phyloP scores from a whole-genome alignment of 225 moss, liverwort and hornwort species.

The Takakia lepidozioides region DNA sequence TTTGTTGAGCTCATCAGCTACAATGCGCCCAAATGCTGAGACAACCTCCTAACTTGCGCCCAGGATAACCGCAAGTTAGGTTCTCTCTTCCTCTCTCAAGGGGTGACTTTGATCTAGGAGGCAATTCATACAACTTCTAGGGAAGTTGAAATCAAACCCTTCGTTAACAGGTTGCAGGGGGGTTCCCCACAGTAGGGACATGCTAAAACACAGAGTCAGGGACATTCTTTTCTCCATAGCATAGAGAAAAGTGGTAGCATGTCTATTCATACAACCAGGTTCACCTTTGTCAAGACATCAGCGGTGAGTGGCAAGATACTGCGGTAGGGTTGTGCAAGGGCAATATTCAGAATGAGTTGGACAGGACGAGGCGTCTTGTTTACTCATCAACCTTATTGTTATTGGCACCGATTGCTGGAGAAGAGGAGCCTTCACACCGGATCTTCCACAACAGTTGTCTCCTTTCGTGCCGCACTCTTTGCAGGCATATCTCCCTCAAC shows the following conservation, averaged over 20 bases:
- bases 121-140: no score
- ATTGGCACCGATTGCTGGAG: slow-evolving; percentile 23
- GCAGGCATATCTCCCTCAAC: slow-evolving; percentile 77
- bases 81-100: no score
- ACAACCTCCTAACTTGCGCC: slow-evolving; percentile 38
- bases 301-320: no score
- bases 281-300: no score
- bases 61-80: slow-evolving; percentile 1
- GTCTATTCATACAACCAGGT: not conserved
- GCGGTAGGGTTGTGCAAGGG: not conserved
- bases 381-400: slow-evolving; percentile 33
- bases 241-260: not conserved
- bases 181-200: not conserved
- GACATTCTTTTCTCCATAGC: not conserved
- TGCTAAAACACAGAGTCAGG: not conserved
- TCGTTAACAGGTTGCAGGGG: not conserved
- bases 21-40: slow-evolving; percentile 69
- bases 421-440: slow-evolving; percentile 30
- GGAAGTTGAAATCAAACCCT: slow-evolving; percentile 1
- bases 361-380: not conserved
- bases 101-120: no score
- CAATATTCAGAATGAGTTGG: not conserved
- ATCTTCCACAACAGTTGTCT: slow-evolving; percentile 79
- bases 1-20: slow-evolving; percentile 83
- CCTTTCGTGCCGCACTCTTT: slow-evolving; percentile 78